Conservation (phyloP, 1,284 basidiomycete species). For the Cutaneotrichosporon sp. region DNA sequence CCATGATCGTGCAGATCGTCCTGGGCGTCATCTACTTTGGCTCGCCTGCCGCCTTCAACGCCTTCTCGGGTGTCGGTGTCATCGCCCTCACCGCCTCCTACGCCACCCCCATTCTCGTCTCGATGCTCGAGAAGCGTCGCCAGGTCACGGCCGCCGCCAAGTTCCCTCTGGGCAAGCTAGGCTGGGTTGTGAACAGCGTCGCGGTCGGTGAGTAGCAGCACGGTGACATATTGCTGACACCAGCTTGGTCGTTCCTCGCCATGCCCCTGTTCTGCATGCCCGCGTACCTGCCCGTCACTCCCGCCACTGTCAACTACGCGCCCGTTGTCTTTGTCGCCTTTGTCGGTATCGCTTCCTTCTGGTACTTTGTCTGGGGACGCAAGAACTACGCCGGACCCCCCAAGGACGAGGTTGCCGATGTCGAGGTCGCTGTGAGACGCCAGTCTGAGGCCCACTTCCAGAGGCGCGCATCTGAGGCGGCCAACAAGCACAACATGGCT, state of each 20-base stretch:
- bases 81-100: slow-evolving; percentile 48
- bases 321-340: slow-evolving; percentile 67
- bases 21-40: slow-evolving; percentile 54
- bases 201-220: slow-evolving; percentile 14
- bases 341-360: slow-evolving; percentile 59
- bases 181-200: slow-evolving; percentile 46
- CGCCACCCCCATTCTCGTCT: slow-evolving; percentile 52
- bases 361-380: slow-evolving; percentile 59
- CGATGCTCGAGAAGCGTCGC: slow-evolving; percentile 47
- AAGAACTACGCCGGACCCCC: slow-evolving; percentile 47
- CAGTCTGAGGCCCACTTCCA: neutral
- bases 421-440: neutral
- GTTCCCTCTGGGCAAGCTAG: slow-evolving; percentile 48
- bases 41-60: slow-evolving; percentile 48
- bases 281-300: slow-evolving; percentile 35
- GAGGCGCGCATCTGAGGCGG: too few relatives aligned
- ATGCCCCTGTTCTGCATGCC: slow-evolving; percentile 42
- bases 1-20: slow-evolving; percentile 49
- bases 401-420: slow-evolving; percentile 16
- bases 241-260: slow-evolving; percentile 39
- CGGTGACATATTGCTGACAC: slow-evolving; percentile 12
- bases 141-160: slow-evolving; percentile 40
- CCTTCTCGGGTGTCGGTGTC: slow-evolving; percentile 49
- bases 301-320: slow-evolving; percentile 52
- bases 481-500: too few relatives aligned